Evolutionary conservation across 2,329 filamentous ascomycete genomes (phyloP).

Genomic region (Uncinocarpus reesii): DNA sequence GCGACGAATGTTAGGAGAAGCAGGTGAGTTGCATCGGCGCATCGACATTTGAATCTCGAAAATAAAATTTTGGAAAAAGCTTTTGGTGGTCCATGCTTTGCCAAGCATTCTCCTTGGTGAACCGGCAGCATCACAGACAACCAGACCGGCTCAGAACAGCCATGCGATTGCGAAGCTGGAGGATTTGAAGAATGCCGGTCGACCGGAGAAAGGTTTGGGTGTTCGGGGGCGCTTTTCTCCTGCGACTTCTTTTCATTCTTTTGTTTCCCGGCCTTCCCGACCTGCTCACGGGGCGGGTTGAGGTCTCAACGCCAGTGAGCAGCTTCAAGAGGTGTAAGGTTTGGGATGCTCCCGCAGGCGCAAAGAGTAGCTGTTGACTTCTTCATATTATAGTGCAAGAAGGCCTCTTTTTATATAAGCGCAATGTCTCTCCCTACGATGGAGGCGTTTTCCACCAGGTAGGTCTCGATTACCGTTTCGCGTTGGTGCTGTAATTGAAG

Average conservation of each 20-base stretch:
- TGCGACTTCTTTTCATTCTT: constrained; percentile 70
- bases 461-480: constrained; percentile 4
- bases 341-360: not conserved
- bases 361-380: constrained; percentile 14
- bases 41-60: too few relatives aligned
- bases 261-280: constrained; percentile 75
- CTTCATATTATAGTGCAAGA: constrained; percentile 62
- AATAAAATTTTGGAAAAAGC: constrained; percentile 22
- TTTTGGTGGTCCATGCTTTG: constrained; percentile 18
- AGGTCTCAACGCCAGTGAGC: constrained; percentile 92
- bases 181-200: constrained; percentile 38
- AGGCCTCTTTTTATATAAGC: constrained; percentile 87
- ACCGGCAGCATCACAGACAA: not conserved
- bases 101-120: not conserved
- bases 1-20: not conserved
- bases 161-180: constrained; percentile 4
- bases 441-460: constrained; percentile 71
- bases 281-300: constrained; percentile 78
- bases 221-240: constrained; percentile 62
- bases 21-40: not conserved
- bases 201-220: constrained; percentile 55
- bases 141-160: not conserved
- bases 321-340: constrained; percentile 90
- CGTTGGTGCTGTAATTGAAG: too few relatives aligned
- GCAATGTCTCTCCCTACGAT: constrained; percentile 94